These are phyloP conservation scores for Straminergon stramineum DNA, from an alignment of 225 moss, liverwort and hornwort species.

Conservation along the genomic window DNA sequence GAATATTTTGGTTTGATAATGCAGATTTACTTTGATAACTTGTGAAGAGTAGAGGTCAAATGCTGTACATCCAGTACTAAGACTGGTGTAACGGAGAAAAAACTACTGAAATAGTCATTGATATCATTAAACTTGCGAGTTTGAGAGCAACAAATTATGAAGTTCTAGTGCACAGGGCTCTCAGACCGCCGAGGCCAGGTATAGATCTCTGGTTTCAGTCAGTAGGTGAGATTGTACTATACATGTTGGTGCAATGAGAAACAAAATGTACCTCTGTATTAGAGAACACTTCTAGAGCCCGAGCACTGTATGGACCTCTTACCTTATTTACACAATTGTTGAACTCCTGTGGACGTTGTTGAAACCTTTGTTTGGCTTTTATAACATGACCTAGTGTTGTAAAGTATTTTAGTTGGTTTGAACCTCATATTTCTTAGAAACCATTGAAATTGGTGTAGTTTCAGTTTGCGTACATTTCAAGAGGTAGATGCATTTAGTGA, in stretches of 20 bases:
- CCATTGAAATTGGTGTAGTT: neutral
- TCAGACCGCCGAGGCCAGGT: neutral
- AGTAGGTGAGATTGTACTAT: too few relatives aligned
- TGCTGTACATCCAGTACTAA: neutral
- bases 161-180: neutral
- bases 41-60: too few relatives aligned
- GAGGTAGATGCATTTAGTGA: too few relatives aligned
- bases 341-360: fast-evolving
- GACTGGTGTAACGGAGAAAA: neutral
- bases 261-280: neutral
- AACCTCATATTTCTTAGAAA: neutral
- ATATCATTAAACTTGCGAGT: neutral
- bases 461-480: neutral
- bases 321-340: neutral
- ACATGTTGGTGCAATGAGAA: neutral
- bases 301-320: neutral
- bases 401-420: neutral
- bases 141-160: neutral
- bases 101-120: too few relatives aligned
- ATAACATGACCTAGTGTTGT: neutral
- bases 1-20: neutral
- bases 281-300: neutral
- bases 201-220: neutral
- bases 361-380: neutral
- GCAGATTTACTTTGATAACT: too few relatives aligned